A percentile compares a stretch with the other conserved stretches of the same genome.
Evolutionary conservation across 208 protist genomes (phyloP).

Genomic region (Acanthamoeba royreba): DNA sequence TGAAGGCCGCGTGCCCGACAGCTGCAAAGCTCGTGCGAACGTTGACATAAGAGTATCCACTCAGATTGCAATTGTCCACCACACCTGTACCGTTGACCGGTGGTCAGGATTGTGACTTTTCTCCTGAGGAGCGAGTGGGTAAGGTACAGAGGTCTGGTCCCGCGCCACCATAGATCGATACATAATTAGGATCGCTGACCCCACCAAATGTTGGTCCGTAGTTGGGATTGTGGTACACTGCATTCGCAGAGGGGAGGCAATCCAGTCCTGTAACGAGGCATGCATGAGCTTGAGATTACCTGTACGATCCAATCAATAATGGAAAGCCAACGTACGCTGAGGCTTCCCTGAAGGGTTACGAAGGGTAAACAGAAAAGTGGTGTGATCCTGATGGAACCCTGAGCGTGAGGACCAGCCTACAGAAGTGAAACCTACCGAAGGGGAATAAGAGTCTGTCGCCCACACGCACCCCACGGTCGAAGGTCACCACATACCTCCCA

Average conservation of each 20-base stretch:
- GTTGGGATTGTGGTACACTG: slow-evolving; percentile 19
- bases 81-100: background rate
- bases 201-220: background rate
- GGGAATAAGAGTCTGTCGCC: too few relatives aligned
- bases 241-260: background rate
- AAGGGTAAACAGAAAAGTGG: background rate
- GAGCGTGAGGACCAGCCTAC: background rate
- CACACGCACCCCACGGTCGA: too few relatives aligned
- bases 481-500: background rate
- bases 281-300: too few relatives aligned
- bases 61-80: slow-evolving; percentile 8
- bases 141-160: background rate
- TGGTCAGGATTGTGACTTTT: background rate
- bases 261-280: background rate
- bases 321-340: background rate
- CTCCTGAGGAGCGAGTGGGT: background rate
- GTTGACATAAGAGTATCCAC: background rate
- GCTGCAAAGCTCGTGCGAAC: background rate
- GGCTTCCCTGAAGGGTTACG: background rate
- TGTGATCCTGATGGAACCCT: background rate
- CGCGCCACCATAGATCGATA: background rate
- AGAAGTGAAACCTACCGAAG: background rate
- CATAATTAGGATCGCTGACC: background rate
- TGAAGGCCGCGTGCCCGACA: background rate
- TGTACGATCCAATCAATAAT: too few relatives aligned